A percentile compares a stretch with the other conserved stretches of the same genome.
Evolutionary conservation across 495 filamentous ascomycete species (phyloP).

Genomic region (Chlorociboria aeruginascens): DNA sequence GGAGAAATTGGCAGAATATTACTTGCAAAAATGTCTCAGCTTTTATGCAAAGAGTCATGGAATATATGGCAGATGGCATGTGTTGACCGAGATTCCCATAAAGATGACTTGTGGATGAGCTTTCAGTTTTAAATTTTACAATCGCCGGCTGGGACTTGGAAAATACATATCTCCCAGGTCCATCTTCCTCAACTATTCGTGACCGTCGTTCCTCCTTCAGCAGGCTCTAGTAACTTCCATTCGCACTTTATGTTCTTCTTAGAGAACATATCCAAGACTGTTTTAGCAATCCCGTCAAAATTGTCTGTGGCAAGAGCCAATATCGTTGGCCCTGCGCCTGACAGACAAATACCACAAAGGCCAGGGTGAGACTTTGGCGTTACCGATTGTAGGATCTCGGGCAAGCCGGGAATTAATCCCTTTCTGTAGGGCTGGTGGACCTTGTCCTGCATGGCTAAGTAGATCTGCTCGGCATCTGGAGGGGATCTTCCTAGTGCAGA

Average conservation of each 20-base stretch:
- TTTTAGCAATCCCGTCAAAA: conserved; percentile 71
- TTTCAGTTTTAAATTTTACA: no score
- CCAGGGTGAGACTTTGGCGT: conserved; percentile 76
- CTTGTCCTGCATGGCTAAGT: conserved; percentile 94
- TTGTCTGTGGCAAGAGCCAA: conserved; percentile 79
- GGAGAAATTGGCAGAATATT: no score
- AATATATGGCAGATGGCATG: no score
- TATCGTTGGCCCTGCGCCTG: conserved; percentile 89
- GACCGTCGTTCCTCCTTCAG: conserved; percentile 69
- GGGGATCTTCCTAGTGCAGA: conserved; percentile 76
- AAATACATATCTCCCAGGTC: background rate
- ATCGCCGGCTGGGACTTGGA: no score
- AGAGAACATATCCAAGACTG: conserved; percentile 57
- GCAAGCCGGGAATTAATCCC: conserved; percentile 77
- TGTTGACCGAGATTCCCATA: no score
- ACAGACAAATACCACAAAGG: conserved; percentile 82
- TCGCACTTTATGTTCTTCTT: conserved; percentile 62
- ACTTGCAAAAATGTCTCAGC: no score
- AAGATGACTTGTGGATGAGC: no score
- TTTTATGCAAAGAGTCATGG: no score
- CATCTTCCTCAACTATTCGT: conserved; percentile 22
- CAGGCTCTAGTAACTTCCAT: conserved; percentile 82
- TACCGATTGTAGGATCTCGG: conserved; percentile 79
- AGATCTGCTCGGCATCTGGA: conserved; percentile 87
- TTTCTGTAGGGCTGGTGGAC: conserved; percentile 91